Conservation (phyloP, 2,329 filamentous ascomycete species). For the Nannizzia gypsea region DNA sequence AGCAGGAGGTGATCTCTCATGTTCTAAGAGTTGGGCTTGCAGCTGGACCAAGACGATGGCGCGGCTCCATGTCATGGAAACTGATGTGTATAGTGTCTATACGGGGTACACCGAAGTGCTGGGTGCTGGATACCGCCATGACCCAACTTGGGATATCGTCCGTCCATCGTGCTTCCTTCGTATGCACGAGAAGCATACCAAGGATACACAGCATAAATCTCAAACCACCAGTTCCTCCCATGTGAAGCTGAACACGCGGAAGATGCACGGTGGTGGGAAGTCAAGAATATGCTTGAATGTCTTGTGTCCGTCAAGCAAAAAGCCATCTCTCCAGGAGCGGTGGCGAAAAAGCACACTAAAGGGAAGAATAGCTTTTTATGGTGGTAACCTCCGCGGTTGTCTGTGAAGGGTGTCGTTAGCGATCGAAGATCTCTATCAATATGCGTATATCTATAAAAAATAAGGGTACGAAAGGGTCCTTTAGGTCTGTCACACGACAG, state of each 20-base stretch:
- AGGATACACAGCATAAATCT: neutral
- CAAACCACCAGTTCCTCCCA: neutral
- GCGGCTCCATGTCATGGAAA: neutral
- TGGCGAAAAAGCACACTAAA: neutral
- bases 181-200: neutral
- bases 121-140: neutral
- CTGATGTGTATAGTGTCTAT: neutral
- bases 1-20: neutral
- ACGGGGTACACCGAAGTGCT: neutral
- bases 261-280: neutral
- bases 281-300: neutral
- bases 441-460: neutral
- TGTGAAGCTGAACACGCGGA: neutral
- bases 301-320: neutral
- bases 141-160: no score
- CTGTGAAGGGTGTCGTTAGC: neutral
- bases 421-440: neutral
- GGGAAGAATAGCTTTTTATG: neutral
- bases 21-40: neutral
- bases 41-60: neutral
- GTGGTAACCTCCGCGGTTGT: neutral
- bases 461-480: neutral
- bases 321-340: neutral
- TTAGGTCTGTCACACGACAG: neutral
- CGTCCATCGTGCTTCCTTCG: neutral